phyloP scores from a whole-genome alignment of 495 filamentous ascomycete genomes.

The Tuber borchii region DNA sequence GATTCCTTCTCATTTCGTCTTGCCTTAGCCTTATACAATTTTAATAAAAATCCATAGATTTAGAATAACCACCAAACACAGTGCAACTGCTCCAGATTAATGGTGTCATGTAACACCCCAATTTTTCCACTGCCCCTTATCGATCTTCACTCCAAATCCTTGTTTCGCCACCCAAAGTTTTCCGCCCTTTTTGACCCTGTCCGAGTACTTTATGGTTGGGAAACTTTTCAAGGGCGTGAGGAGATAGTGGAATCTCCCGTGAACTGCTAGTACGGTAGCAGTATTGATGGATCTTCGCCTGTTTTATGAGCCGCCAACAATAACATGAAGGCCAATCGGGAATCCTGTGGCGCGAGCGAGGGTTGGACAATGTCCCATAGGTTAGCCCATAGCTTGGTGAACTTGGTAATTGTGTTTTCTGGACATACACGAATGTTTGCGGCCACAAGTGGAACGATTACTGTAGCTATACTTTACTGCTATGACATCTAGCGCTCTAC shows the following conservation, averaged over 20 bases:
- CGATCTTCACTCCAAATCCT: no score
- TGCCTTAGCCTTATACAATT: no score
- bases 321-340: not conserved
- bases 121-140: no score
- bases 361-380: not conserved
- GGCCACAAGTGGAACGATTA: not conserved
- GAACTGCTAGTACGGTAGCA: not conserved
- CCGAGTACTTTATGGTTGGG: not conserved
- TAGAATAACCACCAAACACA: no score
- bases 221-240: not conserved
- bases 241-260: not conserved
- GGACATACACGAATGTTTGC: not conserved
- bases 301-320: not conserved
- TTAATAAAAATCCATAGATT: no score
- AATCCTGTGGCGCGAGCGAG: no score
- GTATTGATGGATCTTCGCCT: not conserved
- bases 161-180: no score
- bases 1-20: no score
- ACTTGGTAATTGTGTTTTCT: not conserved
- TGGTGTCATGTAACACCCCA: no score
- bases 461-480: not conserved
- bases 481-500: not conserved
- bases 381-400: not conserved
- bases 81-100: no score
- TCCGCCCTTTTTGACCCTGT: no score